These are phyloP conservation scores for Houttuynia cordata DNA, from an alignment of 164 flowering plant species.

Conservation along the genomic window DNA sequence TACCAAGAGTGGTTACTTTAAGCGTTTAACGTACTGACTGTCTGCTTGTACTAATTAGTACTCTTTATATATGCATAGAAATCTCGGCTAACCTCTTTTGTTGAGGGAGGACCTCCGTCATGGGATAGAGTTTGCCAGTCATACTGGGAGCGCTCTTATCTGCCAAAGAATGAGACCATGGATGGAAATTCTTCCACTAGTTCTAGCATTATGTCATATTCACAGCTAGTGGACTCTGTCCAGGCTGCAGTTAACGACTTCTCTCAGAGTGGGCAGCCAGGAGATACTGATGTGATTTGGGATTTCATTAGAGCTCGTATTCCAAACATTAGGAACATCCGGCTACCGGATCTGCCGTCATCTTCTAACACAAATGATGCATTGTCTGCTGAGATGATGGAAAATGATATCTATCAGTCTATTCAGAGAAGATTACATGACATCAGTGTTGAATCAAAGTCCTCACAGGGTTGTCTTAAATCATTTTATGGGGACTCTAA, in stretches of 20 bases:
- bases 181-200: conserved; percentile 10
- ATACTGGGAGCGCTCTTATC: conserved; percentile 19
- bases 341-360: conserved; percentile 19
- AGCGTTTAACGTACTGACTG: too few relatives aligned
- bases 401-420: conserved; percentile 37
- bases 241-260: conserved; percentile 34
- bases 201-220: conserved; percentile 22
- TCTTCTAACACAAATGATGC: conserved; percentile 14
- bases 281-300: conserved; percentile 40
- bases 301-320: conserved; percentile 33
- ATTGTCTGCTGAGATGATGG: conserved; percentile 37
- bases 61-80: conserved; percentile 32
- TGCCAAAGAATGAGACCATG: conserved; percentile 12
- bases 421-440: conserved; percentile 26
- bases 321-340: conserved; percentile 30
- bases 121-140: conserved; percentile 41
- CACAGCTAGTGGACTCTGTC: conserved; percentile 28
- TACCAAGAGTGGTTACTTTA: too few relatives aligned
- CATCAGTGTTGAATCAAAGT: conserved; percentile 8
- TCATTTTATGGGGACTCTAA: conserved; percentile 10
- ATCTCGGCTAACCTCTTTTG: conserved; percentile 72
- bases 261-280: conserved; percentile 23
- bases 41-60: neutral
- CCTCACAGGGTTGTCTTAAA: conserved; percentile 6
- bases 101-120: conserved; percentile 58